A percentile compares a stretch with the other conserved stretches of the same genome.
Conservation (phyloP, 768 basidiomycete genomes). For the Podaxis sp. region DNA sequence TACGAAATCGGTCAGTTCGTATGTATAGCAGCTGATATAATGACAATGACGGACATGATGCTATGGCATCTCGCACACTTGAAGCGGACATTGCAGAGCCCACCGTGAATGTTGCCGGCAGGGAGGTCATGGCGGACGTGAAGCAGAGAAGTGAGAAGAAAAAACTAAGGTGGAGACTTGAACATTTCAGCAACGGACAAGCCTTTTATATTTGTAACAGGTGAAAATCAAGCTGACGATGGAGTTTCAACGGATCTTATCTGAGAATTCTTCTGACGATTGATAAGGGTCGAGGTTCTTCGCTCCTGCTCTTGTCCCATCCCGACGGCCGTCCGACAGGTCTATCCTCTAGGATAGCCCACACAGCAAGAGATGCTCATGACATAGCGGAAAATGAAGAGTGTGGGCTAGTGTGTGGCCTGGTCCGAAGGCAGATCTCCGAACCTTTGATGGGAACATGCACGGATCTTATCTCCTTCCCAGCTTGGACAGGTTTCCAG, state of each 20-base stretch:
- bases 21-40: not conserved
- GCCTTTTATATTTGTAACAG: not conserved
- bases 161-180: not conserved
- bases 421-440: not conserved
- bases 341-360: not conserved
- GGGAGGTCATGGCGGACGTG: slow-evolving; percentile 11
- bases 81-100: slow-evolving; percentile 13
- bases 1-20: slow-evolving; percentile 19
- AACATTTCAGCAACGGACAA: not conserved
- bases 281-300: slow-evolving; percentile 3
- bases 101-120: slow-evolving; percentile 10
- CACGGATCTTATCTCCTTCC: not conserved
- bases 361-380: not conserved
- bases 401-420: not conserved
- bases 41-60: slow-evolving; percentile 13
- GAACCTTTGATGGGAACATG: not conserved
- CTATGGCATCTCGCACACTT: slow-evolving; percentile 15
- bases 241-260: slow-evolving; percentile 1
- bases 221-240: not conserved
- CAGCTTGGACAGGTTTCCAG: not conserved
- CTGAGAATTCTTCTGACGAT: slow-evolving; percentile 2
- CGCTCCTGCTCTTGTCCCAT: not conserved
- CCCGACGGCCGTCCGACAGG: not conserved
- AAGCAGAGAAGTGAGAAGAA: not conserved
- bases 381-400: not conserved